Base-by-base conservation (phyloP, 192 early-diverging fungal species). In the Powellomyces hirtus region DNA sequence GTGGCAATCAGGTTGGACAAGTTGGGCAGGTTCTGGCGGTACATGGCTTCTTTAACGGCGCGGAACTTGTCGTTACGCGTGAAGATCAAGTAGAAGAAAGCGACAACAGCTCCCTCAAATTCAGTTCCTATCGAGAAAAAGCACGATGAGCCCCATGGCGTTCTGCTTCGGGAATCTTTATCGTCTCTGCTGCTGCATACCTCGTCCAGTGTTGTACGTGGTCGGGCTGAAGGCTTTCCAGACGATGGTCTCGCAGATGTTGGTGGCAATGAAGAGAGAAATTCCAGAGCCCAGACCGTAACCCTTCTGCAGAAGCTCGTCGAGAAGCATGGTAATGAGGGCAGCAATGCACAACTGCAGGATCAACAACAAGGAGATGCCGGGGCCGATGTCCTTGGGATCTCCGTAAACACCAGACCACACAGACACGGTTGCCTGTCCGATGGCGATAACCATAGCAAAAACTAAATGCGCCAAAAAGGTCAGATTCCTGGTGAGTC, bases 221-320 rank as follows among this genome's bases (percentile, higher is more conserved):
- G 93, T 95, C 45, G 98, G 98, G 67, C 89, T 91, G 70, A 99
- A 88, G 11, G 98, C 96, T 81, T 97, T 94, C 98, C 98, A 99
- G 77, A 99, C 86, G 71, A 99, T 98, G 68, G 89, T 95, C 80
- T 99, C 98, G 80, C 98, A 99, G 75, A 99, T 95, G 77, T 99
- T 99, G 70, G 98, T 99, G 49, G 98, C 96, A 80, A 99, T 99
- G 76, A 99, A 99, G 73, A 99, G 84, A 53, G 92, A 94, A 77
- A 99, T 98, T 64, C 98, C 98, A 33, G 98, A 99, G 33, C 98
- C 98, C 51, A 99, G 86, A 75, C 98, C 98, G 73, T 99, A 99
- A 5, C 98, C 98, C 86, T 99, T 99, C 81, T 99, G 98, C 74
- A 99, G 87, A 72, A 99, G 87, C 84, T 99, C 98, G 76, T 99